Base-by-base conservation (phyloP, 2,329 filamentous ascomycete genomes). In the Calonectria naviculata region DNA sequence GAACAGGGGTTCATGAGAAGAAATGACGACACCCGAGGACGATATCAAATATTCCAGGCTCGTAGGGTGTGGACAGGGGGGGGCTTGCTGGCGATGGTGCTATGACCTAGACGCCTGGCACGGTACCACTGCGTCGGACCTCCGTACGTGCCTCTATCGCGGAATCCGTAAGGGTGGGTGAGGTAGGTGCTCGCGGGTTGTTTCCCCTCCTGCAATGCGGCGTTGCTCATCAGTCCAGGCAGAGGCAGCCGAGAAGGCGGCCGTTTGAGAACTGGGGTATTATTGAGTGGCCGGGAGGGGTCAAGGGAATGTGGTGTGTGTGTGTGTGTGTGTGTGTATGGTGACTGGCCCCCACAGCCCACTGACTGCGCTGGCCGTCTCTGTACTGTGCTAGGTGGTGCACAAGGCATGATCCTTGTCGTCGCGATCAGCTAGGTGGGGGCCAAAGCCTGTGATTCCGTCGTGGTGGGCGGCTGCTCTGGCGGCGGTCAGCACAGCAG, bases 341-440 rank as follows among this genome's bases (percentile, higher is more conserved):
- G 56, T 31, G 38, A 41, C 36, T 44, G 38, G 56, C 56, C 56
- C 56, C 56, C 56, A 61, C 56, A 42, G 38, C 56, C 56, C 38
- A 44, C 64, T 34, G 38, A 47, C 47, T 44, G 38, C 36, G 42
- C 21, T 64, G 61, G 29, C 61, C 52, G 52, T 34, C 42, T n/a
- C n/a, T n/a, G n/a, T 10, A 64, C 42, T 38, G 29, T 64, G 26
- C 26, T 31, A 38, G 61, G 44, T 41, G n/a, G 47, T 31, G 41
- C 38, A 58, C 41, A 46, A 70, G 68, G 68, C 68, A 63, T 70
- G 62, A 70, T 62, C 68, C 68, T 66, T 70, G 68, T 49, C 63
- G 28, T 26, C 38, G 47, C 68, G 68, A 70, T 70, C 68, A 70
- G 68, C 68, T 67, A 46, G 38, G 68, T 70, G 68, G 68, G 68